Evolutionary conservation across 2,329 filamentous ascomycete genomes (phyloP), one percentile per base, ranked within the genome.

Genomic region (Xylariaceae sp.): DNA sequence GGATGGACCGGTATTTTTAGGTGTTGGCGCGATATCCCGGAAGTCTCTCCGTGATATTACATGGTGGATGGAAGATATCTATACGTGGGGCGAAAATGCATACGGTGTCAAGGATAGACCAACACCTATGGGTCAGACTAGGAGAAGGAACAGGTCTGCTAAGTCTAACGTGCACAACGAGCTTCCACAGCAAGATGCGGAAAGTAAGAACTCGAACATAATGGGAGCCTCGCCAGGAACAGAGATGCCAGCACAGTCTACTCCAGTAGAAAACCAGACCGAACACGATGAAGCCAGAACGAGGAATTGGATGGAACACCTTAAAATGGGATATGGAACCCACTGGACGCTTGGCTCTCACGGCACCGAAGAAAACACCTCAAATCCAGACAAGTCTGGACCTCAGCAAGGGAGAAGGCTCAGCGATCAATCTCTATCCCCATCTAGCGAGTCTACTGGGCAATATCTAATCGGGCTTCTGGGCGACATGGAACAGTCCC

Each of bases 11-110:
- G 79, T 97, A 25, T 97, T 97, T 59, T 77, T 92, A 6, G 92
- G 92, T 0, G 75, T 85, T 1, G 89, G 89, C 3, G 78, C 80
- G 6, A 64, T 97, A 36, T 85, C 86, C 11, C 76, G 82, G 43
- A 75, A 76, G 16, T 92, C 88, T 0, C 60, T 95, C 37, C 75
- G 82, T 38, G 82, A 85, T 56, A 63, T 96, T 21, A 85, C 86
- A 1, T 79, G 85, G 44, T 97, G 92, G 92, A 85, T 93, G 75
- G 87, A 94, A 64, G 86, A 88, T 59, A 75, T 96, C 2, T 95
- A 93, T 64, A 83, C 76, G 22, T 88, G 89, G 73, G 92, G 91
- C 2, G 82, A 88, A 42, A 77, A 86, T 58, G 83, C 92, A 2
- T 97, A 95, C 62, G 92, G 91, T 4, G 79, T 96, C 6, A 79